Base-by-base conservation (phyloP, 805 yeast species). In the Metschnikowia sp. region DNA sequence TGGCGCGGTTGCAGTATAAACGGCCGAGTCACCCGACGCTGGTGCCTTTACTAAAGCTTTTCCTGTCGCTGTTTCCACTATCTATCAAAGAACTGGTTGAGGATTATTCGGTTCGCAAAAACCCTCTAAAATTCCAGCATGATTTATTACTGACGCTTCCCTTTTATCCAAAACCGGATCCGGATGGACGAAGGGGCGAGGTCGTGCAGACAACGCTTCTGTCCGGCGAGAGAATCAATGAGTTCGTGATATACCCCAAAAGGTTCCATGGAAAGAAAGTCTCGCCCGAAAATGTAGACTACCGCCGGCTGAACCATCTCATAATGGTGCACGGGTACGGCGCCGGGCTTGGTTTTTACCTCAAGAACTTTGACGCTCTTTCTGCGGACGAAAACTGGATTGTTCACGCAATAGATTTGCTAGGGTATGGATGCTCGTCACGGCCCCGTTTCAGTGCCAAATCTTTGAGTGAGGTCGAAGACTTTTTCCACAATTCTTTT, bases 341-440 rank as follows among this genome's bases (percentile, higher is more conserved):
- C 1, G 69, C 68, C 4, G 76, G 77, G 1, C 58, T 72, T n/a
- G 76, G 78, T 3, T 64, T 72, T 42, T 72, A 55, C 59, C n/a
- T 77, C 58, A 62, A 74, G 48, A 68, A 69, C 40, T 70, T 70
- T 32, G 63, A 62, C n/a, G 61, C 47, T 2, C 47, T 71, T 3
- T 43, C 55, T 34, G 22, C 48, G 9, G 42, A 48, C 32, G 69
- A 77, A 29, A 68, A 76, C 36, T 86, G 94, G 86, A 77, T 84
- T 46, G 72, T 91, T 39, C 96, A 89, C 68, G 87, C 96, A 0
- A 77, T 92, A 3, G 99, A 92, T 61, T 68, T 91, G 46, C 76
- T 89, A 2, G 99, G 99, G 0, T 92, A 87, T 66, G 99, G 98
- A 1, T 82, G 88, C 48, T 86, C 96, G 0, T 80, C 96, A 1